Percentiles rank a stretch among this genome's conserved stretches.
Conservation (phyloP, 495 filamentous ascomycete species). For the Neurospora sp. region DNA sequence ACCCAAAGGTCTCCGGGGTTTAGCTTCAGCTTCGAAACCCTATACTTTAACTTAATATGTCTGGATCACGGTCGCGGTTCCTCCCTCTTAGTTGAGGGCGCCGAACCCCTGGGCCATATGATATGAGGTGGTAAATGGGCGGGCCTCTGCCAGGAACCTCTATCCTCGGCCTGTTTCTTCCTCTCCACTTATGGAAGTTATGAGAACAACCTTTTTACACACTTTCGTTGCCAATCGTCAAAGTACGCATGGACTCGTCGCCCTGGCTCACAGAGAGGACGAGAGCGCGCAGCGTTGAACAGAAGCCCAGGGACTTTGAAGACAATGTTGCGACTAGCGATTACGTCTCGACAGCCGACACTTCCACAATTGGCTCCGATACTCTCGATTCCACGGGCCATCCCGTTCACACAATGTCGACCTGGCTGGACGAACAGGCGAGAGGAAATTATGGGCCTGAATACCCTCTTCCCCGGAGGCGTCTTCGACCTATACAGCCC, state of each 20-base stretch:
- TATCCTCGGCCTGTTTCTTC: fast-evolving
- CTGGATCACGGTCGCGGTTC: background rate
- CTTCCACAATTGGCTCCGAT: background rate
- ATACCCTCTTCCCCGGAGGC: background rate
- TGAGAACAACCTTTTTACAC: too few relatives aligned
- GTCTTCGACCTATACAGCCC: background rate
- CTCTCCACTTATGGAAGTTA: too few relatives aligned
- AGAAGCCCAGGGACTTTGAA: background rate
- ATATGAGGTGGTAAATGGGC: background rate
- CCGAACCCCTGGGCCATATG: background rate
- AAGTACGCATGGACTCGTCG: background rate
- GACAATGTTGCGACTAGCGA: background rate
- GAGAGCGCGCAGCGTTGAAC: background rate
- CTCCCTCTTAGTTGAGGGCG: background rate
- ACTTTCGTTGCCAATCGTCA: background rate
- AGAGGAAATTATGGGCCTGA: background rate
- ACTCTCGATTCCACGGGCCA: background rate
- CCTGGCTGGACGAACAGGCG: background rate
- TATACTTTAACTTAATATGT: background rate
- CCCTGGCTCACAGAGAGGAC: background rate
- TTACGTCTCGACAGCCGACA: background rate
- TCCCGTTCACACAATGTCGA: background rate
- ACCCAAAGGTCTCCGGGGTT: background rate
- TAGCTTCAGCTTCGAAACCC: background rate
- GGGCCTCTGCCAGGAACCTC: background rate